Evolutionary conservation across 2,329 filamentous ascomycete species (phyloP).

Genomic region (Aureobasidium musti): DNA sequence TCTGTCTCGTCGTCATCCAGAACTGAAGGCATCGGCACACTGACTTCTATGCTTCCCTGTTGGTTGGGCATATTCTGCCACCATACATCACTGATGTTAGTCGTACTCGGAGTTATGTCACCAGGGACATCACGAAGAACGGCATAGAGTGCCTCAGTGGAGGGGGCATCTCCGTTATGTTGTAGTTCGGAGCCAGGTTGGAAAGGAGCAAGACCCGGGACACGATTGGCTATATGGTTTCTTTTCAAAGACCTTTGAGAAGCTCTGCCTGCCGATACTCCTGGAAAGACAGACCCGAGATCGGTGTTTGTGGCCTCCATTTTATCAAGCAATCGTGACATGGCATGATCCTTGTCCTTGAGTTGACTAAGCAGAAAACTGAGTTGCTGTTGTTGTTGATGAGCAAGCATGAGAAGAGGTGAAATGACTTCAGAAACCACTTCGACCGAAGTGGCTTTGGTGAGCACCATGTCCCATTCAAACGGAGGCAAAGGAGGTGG

Average conservation of each 20-base stretch:
- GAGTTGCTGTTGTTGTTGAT: conserved; percentile 52
- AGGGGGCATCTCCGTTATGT: background rate
- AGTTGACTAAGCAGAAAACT: conserved; percentile 53
- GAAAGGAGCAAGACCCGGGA: conserved; percentile 54
- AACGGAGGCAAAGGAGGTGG: conserved; percentile 64
- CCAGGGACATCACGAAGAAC: conserved; percentile 13
- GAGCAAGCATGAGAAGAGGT: conserved; percentile 55
- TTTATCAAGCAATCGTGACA: conserved; percentile 60
- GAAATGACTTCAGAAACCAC: conserved; percentile 55
- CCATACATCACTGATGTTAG: background rate
- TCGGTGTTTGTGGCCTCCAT: conserved; percentile 59
- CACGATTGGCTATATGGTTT: conserved; percentile 55
- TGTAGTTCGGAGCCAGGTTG: conserved; percentile 13
- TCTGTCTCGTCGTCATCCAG: conserved; percentile 24
- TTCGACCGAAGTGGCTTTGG: conserved; percentile 44
- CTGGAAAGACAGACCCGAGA: conserved; percentile 59
- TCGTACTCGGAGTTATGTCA: too few species aligned
- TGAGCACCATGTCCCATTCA: conserved; percentile 65
- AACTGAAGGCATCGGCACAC: background rate
- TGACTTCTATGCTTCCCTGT: conserved; percentile 7
- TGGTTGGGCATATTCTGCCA: conserved; percentile 14
- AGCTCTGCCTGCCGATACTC: conserved; percentile 50
- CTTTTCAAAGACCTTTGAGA: conserved; percentile 50
- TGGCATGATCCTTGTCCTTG: conserved; percentile 60
- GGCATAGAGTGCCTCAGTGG: background rate